Conservation (phyloP, 805 yeast genomes). For the Scheffersomyces amazonensis region DNA sequence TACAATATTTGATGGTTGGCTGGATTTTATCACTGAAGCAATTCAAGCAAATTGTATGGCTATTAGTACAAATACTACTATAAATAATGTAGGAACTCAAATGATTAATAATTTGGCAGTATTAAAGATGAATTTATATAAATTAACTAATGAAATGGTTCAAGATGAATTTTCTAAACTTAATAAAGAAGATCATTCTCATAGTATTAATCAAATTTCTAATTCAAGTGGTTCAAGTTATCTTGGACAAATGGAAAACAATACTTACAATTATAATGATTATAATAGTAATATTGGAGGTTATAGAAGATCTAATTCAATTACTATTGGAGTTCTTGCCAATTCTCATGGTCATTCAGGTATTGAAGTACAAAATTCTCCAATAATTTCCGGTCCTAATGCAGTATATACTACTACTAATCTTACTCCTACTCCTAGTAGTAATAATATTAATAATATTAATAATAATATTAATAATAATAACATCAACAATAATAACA, state of each 20-base stretch:
- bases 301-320: slow-evolving; percentile 15
- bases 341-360: neutral
- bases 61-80: neutral
- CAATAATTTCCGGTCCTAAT: neutral
- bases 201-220: neutral
- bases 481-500: neutral
- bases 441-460: neutral
- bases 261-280: neutral
- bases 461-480: too few relatives aligned
- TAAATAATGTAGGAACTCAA: neutral
- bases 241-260: neutral
- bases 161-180: slow-evolving; percentile 3
- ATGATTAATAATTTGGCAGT: slow-evolving; percentile 11
- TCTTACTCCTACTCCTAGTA: neutral
- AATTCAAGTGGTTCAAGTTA: neutral
- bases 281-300: neutral
- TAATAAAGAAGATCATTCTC: slow-evolving; percentile 1
- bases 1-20: slow-evolving; percentile 22
- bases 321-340: slow-evolving; percentile 15
- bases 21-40: slow-evolving; percentile 12
- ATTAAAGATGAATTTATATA: slow-evolving; percentile 13
- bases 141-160: slow-evolving; percentile 7
- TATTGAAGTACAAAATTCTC: slow-evolving; percentile 2
- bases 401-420: neutral
- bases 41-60: neutral